Conservation (phyloP, 2,329 filamentous ascomycete genomes). For the Mariannaea elegans region DNA sequence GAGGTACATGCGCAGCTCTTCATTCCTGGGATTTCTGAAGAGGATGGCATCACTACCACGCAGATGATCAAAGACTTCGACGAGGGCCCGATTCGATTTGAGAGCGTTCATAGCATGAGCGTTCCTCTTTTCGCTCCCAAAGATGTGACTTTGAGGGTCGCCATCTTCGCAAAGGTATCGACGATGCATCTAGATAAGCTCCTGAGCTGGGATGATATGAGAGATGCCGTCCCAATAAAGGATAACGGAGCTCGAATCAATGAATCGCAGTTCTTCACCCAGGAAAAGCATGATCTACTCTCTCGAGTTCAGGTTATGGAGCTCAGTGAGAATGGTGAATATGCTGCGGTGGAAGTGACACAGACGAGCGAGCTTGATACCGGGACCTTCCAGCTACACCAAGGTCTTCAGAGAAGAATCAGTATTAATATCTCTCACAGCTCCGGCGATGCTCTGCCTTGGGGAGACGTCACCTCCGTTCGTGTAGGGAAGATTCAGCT, state of each 20-base stretch:
- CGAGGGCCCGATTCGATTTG: conserved; percentile 89
- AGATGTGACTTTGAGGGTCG: conserved; percentile 81
- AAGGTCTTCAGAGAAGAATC: conserved; percentile 89
- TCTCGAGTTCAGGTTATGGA: conserved; percentile 89
- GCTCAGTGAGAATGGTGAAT: conserved; percentile 89
- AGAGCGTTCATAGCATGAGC: conserved; percentile 98
- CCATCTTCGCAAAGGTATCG: conserved; percentile 90
- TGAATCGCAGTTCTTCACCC: conserved; percentile 91
- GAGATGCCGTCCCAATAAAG: conserved; percentile 74
- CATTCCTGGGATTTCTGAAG: conserved; percentile 87
- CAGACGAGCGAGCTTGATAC: conserved; percentile 84
- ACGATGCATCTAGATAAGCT: conserved; percentile 96
- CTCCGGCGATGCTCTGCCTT: conserved; percentile 86
- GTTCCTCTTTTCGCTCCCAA: conserved; percentile 77
- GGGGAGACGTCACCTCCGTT: conserved; percentile 82
- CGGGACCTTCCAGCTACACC: conserved; percentile 95
- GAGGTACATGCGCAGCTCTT: conserved; percentile 98
- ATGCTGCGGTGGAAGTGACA: conserved; percentile 90
- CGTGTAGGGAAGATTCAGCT: conserved; percentile 84
- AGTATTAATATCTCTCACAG: conserved; percentile 90
- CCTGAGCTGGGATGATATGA: conserved; percentile 98
- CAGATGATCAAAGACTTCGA: conserved; percentile 95
- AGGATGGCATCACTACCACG: conserved; percentile 92
- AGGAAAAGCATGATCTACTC: conserved; percentile 94
- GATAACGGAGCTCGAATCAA: conserved; percentile 75